A percentile compares a stretch with the other conserved stretches of the same genome.
Evolutionary conservation across 257 asterid genomes (phyloP).

Genomic region (Solanum chilense): DNA sequence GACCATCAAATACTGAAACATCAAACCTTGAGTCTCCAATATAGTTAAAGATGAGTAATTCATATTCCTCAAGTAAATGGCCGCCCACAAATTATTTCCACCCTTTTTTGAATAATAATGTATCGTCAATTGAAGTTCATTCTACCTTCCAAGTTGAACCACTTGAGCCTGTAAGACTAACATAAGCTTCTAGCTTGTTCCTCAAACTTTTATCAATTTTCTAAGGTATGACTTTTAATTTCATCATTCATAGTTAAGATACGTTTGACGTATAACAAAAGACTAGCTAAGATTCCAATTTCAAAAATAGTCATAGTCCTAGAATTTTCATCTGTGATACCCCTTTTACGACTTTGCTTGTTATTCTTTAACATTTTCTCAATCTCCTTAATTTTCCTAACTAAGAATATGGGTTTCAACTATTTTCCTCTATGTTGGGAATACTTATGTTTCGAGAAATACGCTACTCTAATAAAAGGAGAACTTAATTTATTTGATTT

Average conservation of each 20-base stretch:
- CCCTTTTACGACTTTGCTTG: too few species aligned
- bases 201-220: conserved; percentile 16
- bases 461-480: too few species aligned
- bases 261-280: background rate
- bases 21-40: conserved; percentile 14
- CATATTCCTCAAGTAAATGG: conserved; percentile 4
- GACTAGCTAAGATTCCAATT: background rate
- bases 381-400: too few species aligned
- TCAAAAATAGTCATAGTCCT: too few species aligned
- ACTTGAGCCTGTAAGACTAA: conserved; percentile 26
- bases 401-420: too few species aligned
- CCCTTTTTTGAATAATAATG: background rate
- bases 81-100: conserved; percentile 27
- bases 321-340: too few species aligned
- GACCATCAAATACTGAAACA: conserved; percentile 13
- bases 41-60: background rate
- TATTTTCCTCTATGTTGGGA: too few species aligned
- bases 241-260: background rate
- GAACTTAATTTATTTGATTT: too few species aligned
- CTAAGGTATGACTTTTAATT: conserved; percentile 21
- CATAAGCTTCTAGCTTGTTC: conserved; percentile 14
- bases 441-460: too few species aligned
- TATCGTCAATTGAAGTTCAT: background rate
- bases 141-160: conserved; percentile 17
- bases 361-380: too few species aligned